Evolutionary conservation across 2,329 filamentous ascomycete genomes (phyloP).

Genomic region (Coniochaeta prunicola): DNA sequence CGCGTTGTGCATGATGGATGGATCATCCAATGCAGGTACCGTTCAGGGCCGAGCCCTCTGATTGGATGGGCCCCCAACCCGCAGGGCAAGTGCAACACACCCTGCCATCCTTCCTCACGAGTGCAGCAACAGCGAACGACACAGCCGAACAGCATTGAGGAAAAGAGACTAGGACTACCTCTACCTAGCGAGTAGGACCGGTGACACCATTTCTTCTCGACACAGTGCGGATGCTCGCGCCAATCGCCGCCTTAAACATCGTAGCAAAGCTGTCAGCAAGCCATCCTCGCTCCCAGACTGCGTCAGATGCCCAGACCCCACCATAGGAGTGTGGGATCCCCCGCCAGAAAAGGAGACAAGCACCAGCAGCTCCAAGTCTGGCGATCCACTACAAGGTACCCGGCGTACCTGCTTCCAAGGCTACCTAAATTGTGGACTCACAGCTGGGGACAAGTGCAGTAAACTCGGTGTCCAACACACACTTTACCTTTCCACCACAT

Average conservation of each 20-base stretch:
- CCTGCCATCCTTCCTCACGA: not conserved
- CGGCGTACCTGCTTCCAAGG: not conserved
- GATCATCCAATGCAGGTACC: not conserved
- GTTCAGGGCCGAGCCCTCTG: not conserved
- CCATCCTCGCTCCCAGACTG: not conserved
- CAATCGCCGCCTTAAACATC: not conserved
- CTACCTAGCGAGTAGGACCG: not conserved
- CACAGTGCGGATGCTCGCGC: not conserved
- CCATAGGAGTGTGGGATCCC: not conserved
- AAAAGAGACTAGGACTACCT: too few relatives aligned
- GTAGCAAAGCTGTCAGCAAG: not conserved
- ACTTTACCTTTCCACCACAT: too few relatives aligned
- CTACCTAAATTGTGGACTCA: not conserved
- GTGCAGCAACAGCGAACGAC: not conserved
- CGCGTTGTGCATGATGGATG: not conserved
- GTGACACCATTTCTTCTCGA: not conserved
- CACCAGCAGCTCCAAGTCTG: not conserved
- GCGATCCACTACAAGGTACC: not conserved
- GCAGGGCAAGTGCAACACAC: conserved; percentile 1
- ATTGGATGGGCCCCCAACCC: not conserved
- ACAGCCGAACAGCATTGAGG: not conserved
- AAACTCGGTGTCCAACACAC: not conserved
- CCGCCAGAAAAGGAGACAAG: not conserved
- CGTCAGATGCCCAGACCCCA: too few relatives aligned
- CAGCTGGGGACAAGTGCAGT: not conserved